A percentile compares a stretch with the other conserved stretches of the same genome.
Evolutionary conservation across 768 basidiomycete species (phyloP).

Genomic region (Saitozyma sp.): DNA sequence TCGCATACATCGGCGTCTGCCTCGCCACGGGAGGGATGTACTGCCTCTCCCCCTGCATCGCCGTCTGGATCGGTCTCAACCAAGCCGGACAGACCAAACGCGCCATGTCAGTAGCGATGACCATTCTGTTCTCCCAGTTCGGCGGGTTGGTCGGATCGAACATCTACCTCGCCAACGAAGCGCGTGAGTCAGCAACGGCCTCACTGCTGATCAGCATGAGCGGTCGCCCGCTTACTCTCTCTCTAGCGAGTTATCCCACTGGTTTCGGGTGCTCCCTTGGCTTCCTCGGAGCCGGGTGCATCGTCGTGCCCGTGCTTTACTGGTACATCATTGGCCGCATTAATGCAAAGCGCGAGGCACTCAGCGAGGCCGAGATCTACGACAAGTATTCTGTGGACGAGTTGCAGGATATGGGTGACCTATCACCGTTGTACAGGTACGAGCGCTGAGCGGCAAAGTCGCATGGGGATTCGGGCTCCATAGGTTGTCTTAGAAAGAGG

Average conservation of each 20-base stretch:
- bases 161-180: constrained; percentile 38
- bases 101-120: constrained; percentile 25
- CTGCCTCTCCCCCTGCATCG: constrained; percentile 31
- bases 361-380: constrained; percentile 35
- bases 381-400: constrained; percentile 35
- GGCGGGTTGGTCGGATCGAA: constrained; percentile 36
- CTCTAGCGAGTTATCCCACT: constrained; percentile 30
- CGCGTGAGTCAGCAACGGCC: constrained; percentile 20
- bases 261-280: constrained; percentile 41
- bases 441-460: constrained; percentile 18
- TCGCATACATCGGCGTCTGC: constrained; percentile 30
- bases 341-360: constrained; percentile 32
- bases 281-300: constrained; percentile 24
- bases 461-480: too few relatives aligned
- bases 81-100: constrained; percentile 31
- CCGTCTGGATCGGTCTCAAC: constrained; percentile 37
- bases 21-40: constrained; percentile 36
- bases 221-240: neutral
- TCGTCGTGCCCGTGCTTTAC: constrained; percentile 29
- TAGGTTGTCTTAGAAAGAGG: too few relatives aligned
- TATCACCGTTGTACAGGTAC: constrained; percentile 41
- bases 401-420: constrained; percentile 36
- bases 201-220: neutral
- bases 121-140: constrained; percentile 18
- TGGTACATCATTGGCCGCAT: constrained; percentile 24